Conservation (phyloP, 108 stramenopile genomes). For the Stephanodiscus triporus region DNA sequence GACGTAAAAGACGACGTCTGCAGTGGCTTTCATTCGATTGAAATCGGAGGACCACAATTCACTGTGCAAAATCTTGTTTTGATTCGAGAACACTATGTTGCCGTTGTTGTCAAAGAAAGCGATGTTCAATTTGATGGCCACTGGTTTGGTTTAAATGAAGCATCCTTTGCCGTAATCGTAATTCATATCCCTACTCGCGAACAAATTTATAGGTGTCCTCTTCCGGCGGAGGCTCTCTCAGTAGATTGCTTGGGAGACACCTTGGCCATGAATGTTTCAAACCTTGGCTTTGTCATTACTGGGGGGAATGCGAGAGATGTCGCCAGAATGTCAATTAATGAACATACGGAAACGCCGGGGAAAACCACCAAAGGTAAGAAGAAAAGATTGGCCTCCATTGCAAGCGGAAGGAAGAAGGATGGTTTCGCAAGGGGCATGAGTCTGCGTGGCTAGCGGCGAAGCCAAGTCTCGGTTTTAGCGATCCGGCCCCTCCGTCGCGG, state of each 20-base stretch:
- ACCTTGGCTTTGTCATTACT: constrained; percentile 35
- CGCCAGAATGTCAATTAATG: constrained; percentile 10
- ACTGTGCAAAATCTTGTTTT: constrained; percentile 7
- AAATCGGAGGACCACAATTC: constrained; percentile 6
- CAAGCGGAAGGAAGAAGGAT: constrained; percentile 39
- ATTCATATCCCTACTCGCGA: constrained; percentile 32
- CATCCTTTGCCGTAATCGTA: constrained; percentile 3
- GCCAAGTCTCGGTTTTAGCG: too few relatives aligned
- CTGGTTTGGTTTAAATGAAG: constrained; percentile 40
- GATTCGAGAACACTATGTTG: constrained; percentile 35
- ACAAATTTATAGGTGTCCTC: constrained; percentile 20
- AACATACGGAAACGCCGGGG: not conserved
- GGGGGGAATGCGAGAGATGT: constrained; percentile 36
- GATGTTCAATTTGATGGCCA: constrained; percentile 22
- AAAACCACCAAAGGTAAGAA: constrained; percentile 38
- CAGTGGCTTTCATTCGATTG: constrained; percentile 12
- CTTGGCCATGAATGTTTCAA: constrained; percentile 33
- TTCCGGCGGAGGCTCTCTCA: constrained; percentile 12
- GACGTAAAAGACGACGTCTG: not conserved
- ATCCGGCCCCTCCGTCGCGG: not conserved
- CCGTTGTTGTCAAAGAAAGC: constrained; percentile 11
- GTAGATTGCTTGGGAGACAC: constrained; percentile 17
- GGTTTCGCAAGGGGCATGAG: constrained; percentile 49
- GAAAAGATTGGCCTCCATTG: constrained; percentile 37
- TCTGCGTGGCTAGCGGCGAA: constrained; percentile 31